phyloP scores from a whole-genome alignment of 805 yeast genomes.

The Yarrowia deformans region DNA sequence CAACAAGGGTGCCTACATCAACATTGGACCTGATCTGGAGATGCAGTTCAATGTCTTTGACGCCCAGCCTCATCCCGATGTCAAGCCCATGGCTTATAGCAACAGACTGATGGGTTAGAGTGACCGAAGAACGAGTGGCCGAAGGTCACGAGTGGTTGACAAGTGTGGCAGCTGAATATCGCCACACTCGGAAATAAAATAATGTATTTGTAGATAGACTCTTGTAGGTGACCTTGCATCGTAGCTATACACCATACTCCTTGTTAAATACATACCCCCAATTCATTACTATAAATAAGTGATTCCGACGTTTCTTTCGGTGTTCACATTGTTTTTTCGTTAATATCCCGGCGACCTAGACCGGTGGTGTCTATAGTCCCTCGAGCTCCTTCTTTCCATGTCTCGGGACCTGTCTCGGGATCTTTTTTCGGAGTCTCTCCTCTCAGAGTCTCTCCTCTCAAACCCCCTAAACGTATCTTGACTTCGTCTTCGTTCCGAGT shows the following conservation, averaged over 20 bases:
- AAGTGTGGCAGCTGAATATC: too few species aligned
- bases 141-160: too few species aligned
- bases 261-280: too few species aligned
- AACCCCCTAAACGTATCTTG: too few species aligned
- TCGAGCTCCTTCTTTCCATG: too few species aligned
- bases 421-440: neutral
- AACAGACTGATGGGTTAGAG: conserved; percentile 48
- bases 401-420: too few species aligned
- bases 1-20: conserved; percentile 87
- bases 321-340: too few species aligned
- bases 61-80: conserved; percentile 88
- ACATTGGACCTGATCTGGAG: conserved; percentile 61
- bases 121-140: too few species aligned
- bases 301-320: neutral
- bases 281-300: neutral
- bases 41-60: conserved; percentile 65
- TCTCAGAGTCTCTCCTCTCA: neutral
- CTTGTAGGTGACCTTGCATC: too few species aligned
- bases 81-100: conserved; percentile 94
- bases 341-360: neutral
- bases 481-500: neutral
- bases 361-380: neutral
- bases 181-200: too few species aligned
- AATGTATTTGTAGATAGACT: too few species aligned
- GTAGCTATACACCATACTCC: too few species aligned